A percentile compares a stretch with the other conserved stretches of the same genome.
Evolutionary conservation across 345 rosid species (phyloP).

Genomic region (Eucalyptus pauciflora): DNA sequence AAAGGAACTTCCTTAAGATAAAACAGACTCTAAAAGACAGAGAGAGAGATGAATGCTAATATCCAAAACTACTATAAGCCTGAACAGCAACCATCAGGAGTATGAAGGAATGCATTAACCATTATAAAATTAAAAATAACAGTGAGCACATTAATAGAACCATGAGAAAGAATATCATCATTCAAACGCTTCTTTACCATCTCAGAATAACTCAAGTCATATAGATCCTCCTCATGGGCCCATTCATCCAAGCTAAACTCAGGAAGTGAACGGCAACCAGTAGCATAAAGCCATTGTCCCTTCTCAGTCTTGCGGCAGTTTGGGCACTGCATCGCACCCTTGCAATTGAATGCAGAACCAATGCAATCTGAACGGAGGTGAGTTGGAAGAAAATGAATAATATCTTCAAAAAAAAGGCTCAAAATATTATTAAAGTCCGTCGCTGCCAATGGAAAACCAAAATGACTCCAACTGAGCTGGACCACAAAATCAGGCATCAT

Average conservation of each 20-base stretch:
- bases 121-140: background rate
- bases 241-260: conserved; percentile 86
- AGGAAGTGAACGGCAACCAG: conserved; percentile 61
- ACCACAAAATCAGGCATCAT: background rate
- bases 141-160: background rate
- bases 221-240: conserved; percentile 85
- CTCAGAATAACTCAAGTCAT: conserved; percentile 75
- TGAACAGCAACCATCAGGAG: background rate
- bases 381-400: background rate
- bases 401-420: background rate
- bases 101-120: background rate
- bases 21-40: background rate
- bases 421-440: background rate
- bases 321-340: conserved; percentile 98
- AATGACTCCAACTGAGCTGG: background rate
- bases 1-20: background rate
- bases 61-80: background rate
- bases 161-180: background rate
- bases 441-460: background rate
- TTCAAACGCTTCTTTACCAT: conserved; percentile 32
- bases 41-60: background rate
- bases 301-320: conserved; percentile 95
- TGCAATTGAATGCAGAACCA: conserved; percentile 94
- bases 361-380: conserved; percentile 64
- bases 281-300: conserved; percentile 97